Percentiles rank a stretch among this genome's conserved stretches.
Evolutionary conservation across 768 basidiomycete species (phyloP).

Genomic region (Neoboletus subvelutipes): DNA sequence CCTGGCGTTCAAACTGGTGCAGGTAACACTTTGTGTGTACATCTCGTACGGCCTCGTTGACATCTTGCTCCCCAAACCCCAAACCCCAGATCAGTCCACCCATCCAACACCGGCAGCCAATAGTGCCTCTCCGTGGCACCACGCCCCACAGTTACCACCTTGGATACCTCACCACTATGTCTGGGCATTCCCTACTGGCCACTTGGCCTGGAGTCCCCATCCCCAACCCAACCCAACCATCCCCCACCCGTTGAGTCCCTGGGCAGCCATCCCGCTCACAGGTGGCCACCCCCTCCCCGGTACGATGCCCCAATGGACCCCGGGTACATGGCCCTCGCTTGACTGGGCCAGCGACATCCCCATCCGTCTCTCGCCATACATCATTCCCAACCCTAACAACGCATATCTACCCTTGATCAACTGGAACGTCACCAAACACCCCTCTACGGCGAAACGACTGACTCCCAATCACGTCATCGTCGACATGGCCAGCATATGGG

Average conservation of each 20-base stretch:
- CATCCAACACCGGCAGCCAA: background rate
- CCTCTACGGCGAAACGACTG: constrained; percentile 31
- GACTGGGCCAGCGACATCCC: constrained; percentile 22
- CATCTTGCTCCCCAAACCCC: background rate
- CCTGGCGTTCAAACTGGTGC: constrained; percentile 17
- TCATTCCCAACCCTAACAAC: constrained; percentile 35
- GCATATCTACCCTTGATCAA: constrained; percentile 28
- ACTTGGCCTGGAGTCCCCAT: constrained; percentile 28
- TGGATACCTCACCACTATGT: constrained; percentile 22
- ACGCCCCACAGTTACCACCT: constrained; percentile 6
- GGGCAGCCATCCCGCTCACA: constrained; percentile 15
- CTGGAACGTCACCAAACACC: constrained; percentile 39
- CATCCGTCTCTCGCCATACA: constrained; percentile 25
- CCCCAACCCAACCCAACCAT: constrained; percentile 14
- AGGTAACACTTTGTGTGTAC: constrained; percentile 12
- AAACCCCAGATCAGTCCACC: constrained; percentile 6
- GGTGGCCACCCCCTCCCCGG: constrained; percentile 27
- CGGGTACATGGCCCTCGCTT: constrained; percentile 29
- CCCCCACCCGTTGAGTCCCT: constrained; percentile 12
- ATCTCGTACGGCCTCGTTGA: constrained; percentile 3
- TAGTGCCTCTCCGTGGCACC: constrained; percentile 2
- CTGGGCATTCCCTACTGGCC: constrained; percentile 27
- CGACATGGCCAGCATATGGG: constrained; percentile 17
- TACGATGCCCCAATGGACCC: constrained; percentile 27
- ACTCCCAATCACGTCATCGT: constrained; percentile 29